Conservation (phyloP, 352 stramenopile species). For the Pythium diclinum region DNA sequence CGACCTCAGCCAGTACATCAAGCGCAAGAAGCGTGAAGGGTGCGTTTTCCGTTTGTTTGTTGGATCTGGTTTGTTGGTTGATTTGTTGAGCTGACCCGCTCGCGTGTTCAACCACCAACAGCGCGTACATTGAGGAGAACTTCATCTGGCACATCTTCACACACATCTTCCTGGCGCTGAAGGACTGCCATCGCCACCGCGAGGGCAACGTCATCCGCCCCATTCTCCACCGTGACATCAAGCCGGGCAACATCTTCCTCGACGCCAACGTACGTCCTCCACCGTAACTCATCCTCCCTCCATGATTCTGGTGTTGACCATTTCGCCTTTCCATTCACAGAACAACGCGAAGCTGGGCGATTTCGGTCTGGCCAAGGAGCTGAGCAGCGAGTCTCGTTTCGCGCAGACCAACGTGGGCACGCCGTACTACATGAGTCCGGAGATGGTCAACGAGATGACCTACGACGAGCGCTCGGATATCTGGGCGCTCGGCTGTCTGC, state of each 20-base stretch:
- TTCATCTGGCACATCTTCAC: slow-evolving; percentile 94
- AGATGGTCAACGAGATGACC: slow-evolving; percentile 92
- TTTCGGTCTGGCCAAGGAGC: slow-evolving; percentile 90
- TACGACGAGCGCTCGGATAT: slow-evolving; percentile 93
- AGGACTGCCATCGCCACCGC: slow-evolving; percentile 88
- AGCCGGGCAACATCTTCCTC: slow-evolving; percentile 92
- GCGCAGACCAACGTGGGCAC: slow-evolving; percentile 91
- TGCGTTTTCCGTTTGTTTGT: slow-evolving; percentile 25
- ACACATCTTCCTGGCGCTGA: slow-evolving; percentile 90
- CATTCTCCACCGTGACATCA: slow-evolving; percentile 91
- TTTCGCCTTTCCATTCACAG: slow-evolving; percentile 26
- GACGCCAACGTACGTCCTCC: slow-evolving; percentile 72
- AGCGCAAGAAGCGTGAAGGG: slow-evolving; percentile 87
- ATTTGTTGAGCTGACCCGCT: neutral
- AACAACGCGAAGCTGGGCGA: slow-evolving; percentile 92
- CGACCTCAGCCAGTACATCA: slow-evolving; percentile 89
- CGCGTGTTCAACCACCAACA: slow-evolving; percentile 17
- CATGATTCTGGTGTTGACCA: slow-evolving; percentile 11
- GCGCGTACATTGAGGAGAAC: slow-evolving; percentile 89
- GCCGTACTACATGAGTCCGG: slow-evolving; percentile 92
- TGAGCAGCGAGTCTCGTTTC: slow-evolving; percentile 88
- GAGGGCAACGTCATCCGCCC: slow-evolving; percentile 75
- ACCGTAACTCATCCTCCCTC: neutral
- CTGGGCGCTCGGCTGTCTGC: slow-evolving; percentile 87
- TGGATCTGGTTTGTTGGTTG: neutral